These are phyloP conservation scores for Didymella keratinophila DNA, from an alignment of 2,329 filamentous ascomycete genomes.

Conservation along the genomic window DNA sequence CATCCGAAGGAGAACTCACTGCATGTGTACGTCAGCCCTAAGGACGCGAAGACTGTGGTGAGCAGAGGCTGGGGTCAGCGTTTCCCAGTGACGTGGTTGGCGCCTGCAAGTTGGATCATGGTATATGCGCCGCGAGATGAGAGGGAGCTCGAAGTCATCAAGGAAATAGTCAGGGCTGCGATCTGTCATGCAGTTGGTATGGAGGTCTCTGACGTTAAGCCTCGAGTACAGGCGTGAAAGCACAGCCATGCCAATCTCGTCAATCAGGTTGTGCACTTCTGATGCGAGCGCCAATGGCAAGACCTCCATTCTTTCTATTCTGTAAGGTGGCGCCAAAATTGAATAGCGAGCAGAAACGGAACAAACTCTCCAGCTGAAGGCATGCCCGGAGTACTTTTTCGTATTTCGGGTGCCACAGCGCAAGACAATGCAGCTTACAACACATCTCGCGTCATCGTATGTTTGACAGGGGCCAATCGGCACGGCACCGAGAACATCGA, in stretches of 20 bases:
- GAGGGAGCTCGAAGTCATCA: constrained; percentile 71
- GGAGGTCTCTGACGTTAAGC: constrained; percentile 22
- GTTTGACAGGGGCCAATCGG: constrained; percentile 8
- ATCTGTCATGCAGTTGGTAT: constrained; percentile 67
- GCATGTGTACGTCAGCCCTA: constrained; percentile 80
- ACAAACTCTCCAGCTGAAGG: neutral
- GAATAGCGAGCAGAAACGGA: neutral
- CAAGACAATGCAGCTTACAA: neutral
- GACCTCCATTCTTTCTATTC: too few relatives aligned
- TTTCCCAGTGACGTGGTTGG: constrained; percentile 55
- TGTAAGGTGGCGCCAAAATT: too few relatives aligned
- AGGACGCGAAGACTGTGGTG: constrained; percentile 75
- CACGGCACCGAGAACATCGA: neutral
- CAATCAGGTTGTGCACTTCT: neutral
- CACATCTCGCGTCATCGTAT: neutral
- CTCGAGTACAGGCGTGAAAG: neutral
- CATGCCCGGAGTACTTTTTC: neutral
- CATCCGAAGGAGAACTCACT: constrained; percentile 78
- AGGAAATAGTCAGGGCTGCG: constrained; percentile 75
- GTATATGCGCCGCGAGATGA: constrained; percentile 79
- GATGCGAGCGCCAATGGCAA: too few relatives aligned
- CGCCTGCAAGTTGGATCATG: constrained; percentile 60
- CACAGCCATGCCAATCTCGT: neutral
- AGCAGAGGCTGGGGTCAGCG: constrained; percentile 79
- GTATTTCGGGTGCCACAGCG: constrained; percentile 3